Evolutionary conservation across 495 filamentous ascomycete species (phyloP).

Genomic region (Sordaria brevicollis): DNA sequence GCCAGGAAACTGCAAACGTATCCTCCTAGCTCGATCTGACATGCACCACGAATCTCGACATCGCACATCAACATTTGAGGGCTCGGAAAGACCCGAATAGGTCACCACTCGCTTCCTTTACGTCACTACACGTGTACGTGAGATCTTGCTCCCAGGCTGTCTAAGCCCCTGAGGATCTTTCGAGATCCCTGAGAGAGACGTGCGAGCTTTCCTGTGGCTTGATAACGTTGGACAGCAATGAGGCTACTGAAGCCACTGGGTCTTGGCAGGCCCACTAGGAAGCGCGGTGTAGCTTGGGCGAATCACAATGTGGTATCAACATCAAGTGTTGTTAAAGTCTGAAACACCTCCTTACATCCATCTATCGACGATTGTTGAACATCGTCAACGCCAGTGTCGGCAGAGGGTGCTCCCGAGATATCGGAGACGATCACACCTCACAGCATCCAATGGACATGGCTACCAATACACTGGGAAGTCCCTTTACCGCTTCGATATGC

Average conservation of each 20-base stretch:
- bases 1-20: neutral
- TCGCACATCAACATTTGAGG: neutral
- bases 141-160: neutral
- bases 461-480: neutral
- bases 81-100: neutral
- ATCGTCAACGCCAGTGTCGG: neutral
- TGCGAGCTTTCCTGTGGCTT: neutral
- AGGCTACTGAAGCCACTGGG: neutral
- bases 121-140: neutral
- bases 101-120: neutral
- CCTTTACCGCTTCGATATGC: neutral
- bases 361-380: neutral
- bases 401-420: neutral
- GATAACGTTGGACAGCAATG: neutral
- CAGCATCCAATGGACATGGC: neutral
- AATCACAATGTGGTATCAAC: neutral
- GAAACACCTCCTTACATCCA: neutral
- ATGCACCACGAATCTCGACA: neutral
- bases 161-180: neutral
- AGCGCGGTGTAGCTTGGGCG: neutral
- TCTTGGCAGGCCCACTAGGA: neutral
- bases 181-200: neutral
- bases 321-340: neutral
- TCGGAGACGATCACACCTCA: neutral
- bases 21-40: neutral